Conservation (phyloP, 2,329 filamentous ascomycete species). For the Paramyrothecium sp. region DNA sequence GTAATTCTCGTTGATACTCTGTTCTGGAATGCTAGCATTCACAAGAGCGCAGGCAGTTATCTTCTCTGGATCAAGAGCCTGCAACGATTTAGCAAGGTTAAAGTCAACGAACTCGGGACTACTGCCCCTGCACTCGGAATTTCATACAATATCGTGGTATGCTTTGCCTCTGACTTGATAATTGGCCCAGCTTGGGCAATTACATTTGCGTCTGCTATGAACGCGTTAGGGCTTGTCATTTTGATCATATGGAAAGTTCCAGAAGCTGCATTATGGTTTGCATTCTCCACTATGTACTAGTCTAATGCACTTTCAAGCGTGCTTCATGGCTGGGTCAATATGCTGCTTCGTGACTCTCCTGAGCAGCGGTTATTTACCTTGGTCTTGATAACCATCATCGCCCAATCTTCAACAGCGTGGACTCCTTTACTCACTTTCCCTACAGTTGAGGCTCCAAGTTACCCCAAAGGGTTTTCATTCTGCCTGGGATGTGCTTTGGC, state of each 20-base stretch:
- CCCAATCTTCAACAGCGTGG: constrained; percentile 56
- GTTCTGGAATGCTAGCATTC: constrained; percentile 54
- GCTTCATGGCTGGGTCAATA: constrained; percentile 56
- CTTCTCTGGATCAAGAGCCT: constrained; percentile 59
- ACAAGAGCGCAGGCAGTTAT: constrained; percentile 47
- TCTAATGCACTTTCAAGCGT: constrained; percentile 52
- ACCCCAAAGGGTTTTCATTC: constrained; percentile 40
- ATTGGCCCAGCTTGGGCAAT: constrained; percentile 55
- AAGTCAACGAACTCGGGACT: constrained; percentile 50
- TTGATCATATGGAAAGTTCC: constrained; percentile 56
- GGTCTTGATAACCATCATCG: constrained; percentile 50
- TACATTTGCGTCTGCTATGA: constrained; percentile 47
- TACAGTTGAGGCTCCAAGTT: constrained; percentile 41
- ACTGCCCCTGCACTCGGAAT: constrained; percentile 55
- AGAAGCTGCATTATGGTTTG: constrained; percentile 30
- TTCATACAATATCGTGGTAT: constrained; percentile 52
- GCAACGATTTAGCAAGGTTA: constrained; percentile 40
- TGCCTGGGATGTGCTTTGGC: constrained; percentile 30
- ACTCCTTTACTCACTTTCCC: constrained; percentile 50
- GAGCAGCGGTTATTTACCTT: constrained; percentile 48
- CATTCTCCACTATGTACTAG: constrained; percentile 45
- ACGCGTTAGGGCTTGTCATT: constrained; percentile 52
- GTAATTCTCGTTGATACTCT: constrained; percentile 50
- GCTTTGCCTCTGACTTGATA: constrained; percentile 53
- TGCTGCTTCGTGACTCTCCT: constrained; percentile 40